These are phyloP conservation scores for Immersiella caudata DNA, from an alignment of 495 filamentous ascomycete species.

Conservation along the genomic window DNA sequence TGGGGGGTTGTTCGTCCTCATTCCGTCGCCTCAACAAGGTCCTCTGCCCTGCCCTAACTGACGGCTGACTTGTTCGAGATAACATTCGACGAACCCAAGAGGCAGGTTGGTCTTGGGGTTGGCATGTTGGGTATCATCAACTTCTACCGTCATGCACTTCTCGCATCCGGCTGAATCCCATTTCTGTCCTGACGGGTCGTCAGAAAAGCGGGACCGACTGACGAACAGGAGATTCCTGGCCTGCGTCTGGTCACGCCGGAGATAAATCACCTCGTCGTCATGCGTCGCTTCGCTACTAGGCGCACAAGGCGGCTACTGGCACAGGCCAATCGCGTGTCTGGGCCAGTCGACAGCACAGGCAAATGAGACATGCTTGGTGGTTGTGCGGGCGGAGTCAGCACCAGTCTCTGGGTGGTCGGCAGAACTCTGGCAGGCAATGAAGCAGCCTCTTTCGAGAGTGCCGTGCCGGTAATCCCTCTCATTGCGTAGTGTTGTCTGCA, in stretches of 20 bases:
- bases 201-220: slow-evolving; percentile 16
- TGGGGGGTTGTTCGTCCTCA: slow-evolving; percentile 3
- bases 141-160: slow-evolving; percentile 23
- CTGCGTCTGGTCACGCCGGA: slow-evolving; percentile 22
- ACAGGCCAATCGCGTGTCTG: slow-evolving; percentile 29
- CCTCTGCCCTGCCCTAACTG: not conserved
- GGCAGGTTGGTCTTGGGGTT: slow-evolving; percentile 10
- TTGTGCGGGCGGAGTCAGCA: slow-evolving; percentile 22
- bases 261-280: slow-evolving; percentile 29
- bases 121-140: slow-evolving; percentile 19
- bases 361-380: slow-evolving; percentile 21
- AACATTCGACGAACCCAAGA: slow-evolving; percentile 14
- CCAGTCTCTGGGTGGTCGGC: slow-evolving; percentile 11
- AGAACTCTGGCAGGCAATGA: slow-evolving; percentile 17
- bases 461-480: slow-evolving; percentile 1
- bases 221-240: slow-evolving; percentile 23
- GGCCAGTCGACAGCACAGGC: slow-evolving; percentile 24
- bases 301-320: slow-evolving; percentile 36
- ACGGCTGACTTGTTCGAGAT: not conserved
- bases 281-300: slow-evolving; percentile 23
- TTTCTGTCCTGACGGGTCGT: slow-evolving; percentile 4
- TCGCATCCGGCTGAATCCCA: slow-evolving; percentile 31
- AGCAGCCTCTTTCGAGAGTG: slow-evolving; percentile 13
- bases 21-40: not conserved
- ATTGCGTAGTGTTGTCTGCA: slow-evolving; percentile 16